Evolutionary conservation across 192 early-diverging fungal genomes (phyloP), one percentile per base, ranked within the genome.

Genomic region (Bifiguratus adelaidae): DNA sequence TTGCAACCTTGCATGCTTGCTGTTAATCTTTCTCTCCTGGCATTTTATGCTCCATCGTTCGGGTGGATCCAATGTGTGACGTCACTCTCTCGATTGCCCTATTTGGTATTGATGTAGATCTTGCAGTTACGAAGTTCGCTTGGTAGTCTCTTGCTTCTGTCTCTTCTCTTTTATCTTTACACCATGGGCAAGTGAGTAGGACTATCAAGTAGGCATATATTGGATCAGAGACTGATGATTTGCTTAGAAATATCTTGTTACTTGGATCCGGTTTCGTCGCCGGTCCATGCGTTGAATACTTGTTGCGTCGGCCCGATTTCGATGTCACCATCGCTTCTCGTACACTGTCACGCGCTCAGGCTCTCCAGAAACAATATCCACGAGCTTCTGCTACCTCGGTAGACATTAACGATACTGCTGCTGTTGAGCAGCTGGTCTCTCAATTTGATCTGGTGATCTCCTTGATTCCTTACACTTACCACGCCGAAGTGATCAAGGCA

Each of bases 201-300:
- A n/a, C n/a, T n/a, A n/a, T n/a, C n/a, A n/a, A n/a, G n/a, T n/a
- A n/a, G n/a, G n/a, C n/a, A n/a, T n/a, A n/a, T n/a, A n/a, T n/a
- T n/a, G n/a, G n/a, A n/a, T n/a, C n/a, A n/a, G n/a, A n/a, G n/a
- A n/a, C n/a, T n/a, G n/a, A n/a, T n/a, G n/a, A n/a, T n/a, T n/a
- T n/a, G n/a, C n/a, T n/a, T n/a, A 86, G 81, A 56, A 88, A 84
- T 46, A 91, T 99, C 63, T 79, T 99, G 51, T 82, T 99, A 21
- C 84, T 99, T 48, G 96, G 96, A 38, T 86, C 89, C 27, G 96
- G 96, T 44, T 99, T 89, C 64, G 96, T 99, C 35, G 94, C 96
- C 54, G 89, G 84, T 55, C 96, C 96, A 24, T 85, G 88, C 57
- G 82, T 87, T 43, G 82, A 91, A 55, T 96, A 93, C 69, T 80